Base-by-base conservation (phyloP, 2,329 filamentous ascomycete genomes). In the Ophioceras dolichostomum region DNA sequence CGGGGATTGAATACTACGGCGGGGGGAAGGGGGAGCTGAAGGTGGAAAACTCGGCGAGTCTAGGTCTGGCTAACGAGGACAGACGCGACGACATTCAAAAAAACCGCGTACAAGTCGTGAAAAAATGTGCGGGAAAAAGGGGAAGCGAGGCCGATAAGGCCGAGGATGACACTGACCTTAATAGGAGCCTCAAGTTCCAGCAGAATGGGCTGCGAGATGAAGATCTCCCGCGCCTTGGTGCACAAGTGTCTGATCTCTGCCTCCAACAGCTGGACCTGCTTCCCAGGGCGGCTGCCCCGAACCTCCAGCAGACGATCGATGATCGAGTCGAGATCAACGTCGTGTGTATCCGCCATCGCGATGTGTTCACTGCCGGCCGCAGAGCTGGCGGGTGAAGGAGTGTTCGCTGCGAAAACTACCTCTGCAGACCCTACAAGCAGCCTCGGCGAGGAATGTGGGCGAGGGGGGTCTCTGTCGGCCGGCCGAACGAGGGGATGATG, bases 261-360 rank as follows among this genome's bases (percentile, higher is more conserved):
- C 65, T 98, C 91, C 48, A 94, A 72, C 49, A 98, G 76, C 68
- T 96, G 89, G 39, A 98, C 91, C 67, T 96, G 91, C 72, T 98
- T 98, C 54, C 91, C 91, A 41, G 91, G 91, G 57, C 91, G 81
- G 73, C 88, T 95, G 60, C 89, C 91, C 66, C 91, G 83, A 59
- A 96, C 91, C 68, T 98, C 91, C 58, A 96, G 74, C 57, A 98
- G 77, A 64, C 91, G 79, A 65, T 96, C 89, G 72, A 98, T 96
- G 79, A 96, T 94, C 56, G 88, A 95, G 67, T 98, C 91, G 68
- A 98, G 76, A 69, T 96, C 89, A 67, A 96, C 85, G 67, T 96
- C 89, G 67, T 86, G 68, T 60, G 75, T 70, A 60, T 76, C 71
- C 58, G 70, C 70, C 78, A 68, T 80, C 57, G 53, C 67, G 49